phyloP scores from a whole-genome alignment of 108 stramenopile species.

The Cylindrotheca fusiformis region DNA sequence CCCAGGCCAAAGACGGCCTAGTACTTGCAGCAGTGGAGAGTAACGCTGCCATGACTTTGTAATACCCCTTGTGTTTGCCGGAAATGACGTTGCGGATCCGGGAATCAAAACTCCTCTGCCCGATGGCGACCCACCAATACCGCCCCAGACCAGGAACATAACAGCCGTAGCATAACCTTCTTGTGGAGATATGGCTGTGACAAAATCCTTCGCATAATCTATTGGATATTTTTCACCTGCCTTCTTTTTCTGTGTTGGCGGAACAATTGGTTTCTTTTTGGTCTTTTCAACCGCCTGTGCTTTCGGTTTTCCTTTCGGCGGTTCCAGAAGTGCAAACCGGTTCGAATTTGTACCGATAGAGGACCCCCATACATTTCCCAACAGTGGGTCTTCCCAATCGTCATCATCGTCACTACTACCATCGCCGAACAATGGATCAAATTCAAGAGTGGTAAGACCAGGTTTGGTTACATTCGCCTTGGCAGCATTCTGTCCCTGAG shows the following conservation, averaged over 20 bases:
- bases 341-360: conserved; percentile 26
- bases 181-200: conserved; percentile 45
- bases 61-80: conserved; percentile 32
- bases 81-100: conserved; percentile 27
- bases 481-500: not conserved
- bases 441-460: conserved; percentile 25
- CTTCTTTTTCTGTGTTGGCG: conserved; percentile 7
- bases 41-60: conserved; percentile 48
- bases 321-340: conserved; percentile 25
- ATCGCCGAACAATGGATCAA: conserved; percentile 80
- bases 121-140: conserved; percentile 19
- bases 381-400: conserved; percentile 18
- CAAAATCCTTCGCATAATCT: conserved; percentile 46
- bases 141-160: conserved; percentile 61
- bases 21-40: conserved; percentile 43
- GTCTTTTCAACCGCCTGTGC: conserved; percentile 1
- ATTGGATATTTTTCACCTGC: conserved; percentile 32
- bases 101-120: conserved; percentile 30
- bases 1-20: conserved; percentile 62
- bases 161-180: conserved; percentile 41
- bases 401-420: conserved; percentile 23
- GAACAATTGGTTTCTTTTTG: not conserved
- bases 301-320: conserved; percentile 24
- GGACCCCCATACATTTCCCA: conserved; percentile 16
- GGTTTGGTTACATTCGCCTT: conserved; percentile 37